Evolutionary conservation across 176 grass and related monocot species (phyloP), one percentile per base, ranked within the genome.

Genomic region (Oryza punctata): DNA sequence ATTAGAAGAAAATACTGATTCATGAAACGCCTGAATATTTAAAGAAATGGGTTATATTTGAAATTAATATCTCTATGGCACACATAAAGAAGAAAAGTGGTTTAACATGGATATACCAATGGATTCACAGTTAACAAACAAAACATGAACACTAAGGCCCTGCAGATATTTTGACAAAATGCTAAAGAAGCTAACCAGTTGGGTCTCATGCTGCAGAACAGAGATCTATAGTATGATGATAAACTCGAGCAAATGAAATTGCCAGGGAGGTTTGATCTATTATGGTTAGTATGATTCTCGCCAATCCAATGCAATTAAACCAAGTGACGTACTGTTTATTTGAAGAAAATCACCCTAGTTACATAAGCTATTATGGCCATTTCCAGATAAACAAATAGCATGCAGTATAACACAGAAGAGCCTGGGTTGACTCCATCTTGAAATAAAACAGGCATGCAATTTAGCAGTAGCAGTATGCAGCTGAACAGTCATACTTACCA

Each of bases 1-100:
- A 98, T 93, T 54, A 98, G 85, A 26, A 98, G 82, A 73, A 98
- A 98, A 86, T 98, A 98, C 63, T 95, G 96, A 79, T 95, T 98
- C 92, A 98, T 94, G 85, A 91, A 95, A 81, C 96, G 88, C 82
- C 96, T 98, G 92, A 67, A 91, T 74, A 63, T 69, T 44, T 26
- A 47, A 27, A 91, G 78, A 52, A 54, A n/a, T 63, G 28, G 40
- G 74, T 35, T 9, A 87, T 49, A 35, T 49, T 52, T 73, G 7
- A 44, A 65, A 38, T 9, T 24, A 44, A 35, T 79, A 23, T 26
- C 30, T 77, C 8, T 65, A 2, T 37, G 14, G 19, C 25, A 44
- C 12, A 29, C 63, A n/a, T 33, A 63, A 77, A 28, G 6, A 41
- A 82, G 1, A 49, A 63, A 86, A 19, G 21, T 63, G 77, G 3